A percentile compares a stretch with the other conserved stretches of the same genome.
These are phyloP conservation scores for Phylloporus sp. DNA, from an alignment of 768 basidiomycete species.

Conservation along the genomic window DNA sequence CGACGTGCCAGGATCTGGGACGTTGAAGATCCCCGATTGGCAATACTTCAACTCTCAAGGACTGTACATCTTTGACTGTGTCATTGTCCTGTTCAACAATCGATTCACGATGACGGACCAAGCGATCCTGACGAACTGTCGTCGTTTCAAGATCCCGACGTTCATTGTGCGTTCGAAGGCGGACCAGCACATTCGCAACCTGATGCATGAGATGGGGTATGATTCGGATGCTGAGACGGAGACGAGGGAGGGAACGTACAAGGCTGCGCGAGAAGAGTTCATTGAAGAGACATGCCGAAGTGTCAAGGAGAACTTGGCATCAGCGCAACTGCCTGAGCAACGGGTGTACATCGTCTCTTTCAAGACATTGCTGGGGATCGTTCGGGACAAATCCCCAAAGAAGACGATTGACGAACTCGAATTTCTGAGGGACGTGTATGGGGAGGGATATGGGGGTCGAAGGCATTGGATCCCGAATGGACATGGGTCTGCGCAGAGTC, in stretches of 20 bases:
- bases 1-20: conserved; percentile 37
- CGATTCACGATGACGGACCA: conserved; percentile 36
- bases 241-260: conserved; percentile 18
- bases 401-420: conserved; percentile 28
- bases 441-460: conserved; percentile 11
- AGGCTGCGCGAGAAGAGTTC: conserved; percentile 24
- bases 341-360: conserved; percentile 30
- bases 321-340: conserved; percentile 26
- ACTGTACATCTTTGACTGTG: conserved; percentile 35
- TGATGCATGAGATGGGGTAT: conserved; percentile 27
- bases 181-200: conserved; percentile 29
- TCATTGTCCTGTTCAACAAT: conserved; percentile 34
- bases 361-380: conserved; percentile 19
- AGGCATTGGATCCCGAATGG: conserved; percentile 4
- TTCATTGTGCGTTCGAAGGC: conserved; percentile 37
- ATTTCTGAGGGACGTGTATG: conserved; percentile 21
- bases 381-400: conserved; percentile 21
- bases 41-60: conserved; percentile 38
- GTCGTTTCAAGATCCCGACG: conserved; percentile 33
- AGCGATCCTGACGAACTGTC: conserved; percentile 32
- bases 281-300: conserved; percentile 24
- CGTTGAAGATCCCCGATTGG: conserved; percentile 34
- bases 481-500: conserved; percentile 6
- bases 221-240: conserved; percentile 21
- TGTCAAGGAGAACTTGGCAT: conserved; percentile 22